Evolutionary conservation across 805 yeast species (phyloP).

Genomic region (Saturnispora zaruensis): DNA sequence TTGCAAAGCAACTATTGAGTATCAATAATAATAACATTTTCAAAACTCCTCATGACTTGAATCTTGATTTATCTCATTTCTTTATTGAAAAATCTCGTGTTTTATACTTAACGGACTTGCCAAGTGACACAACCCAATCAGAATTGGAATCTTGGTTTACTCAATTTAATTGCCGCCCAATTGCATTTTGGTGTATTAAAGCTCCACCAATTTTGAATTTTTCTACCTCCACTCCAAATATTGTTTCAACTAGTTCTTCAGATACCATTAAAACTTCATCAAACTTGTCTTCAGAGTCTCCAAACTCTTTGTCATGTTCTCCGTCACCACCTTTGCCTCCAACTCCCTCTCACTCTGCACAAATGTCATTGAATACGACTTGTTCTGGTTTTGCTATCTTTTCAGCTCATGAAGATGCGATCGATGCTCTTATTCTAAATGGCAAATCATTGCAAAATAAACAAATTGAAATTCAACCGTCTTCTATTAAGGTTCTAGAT

Average conservation of each 20-base stretch:
- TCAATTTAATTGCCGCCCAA: constrained; percentile 76
- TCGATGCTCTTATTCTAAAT: constrained; percentile 67
- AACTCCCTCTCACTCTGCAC: constrained; percentile 12
- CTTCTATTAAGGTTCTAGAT: constrained; percentile 68
- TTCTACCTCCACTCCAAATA: neutral
- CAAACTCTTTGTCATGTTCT: neutral
- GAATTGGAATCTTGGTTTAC: constrained; percentile 90
- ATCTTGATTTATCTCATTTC: constrained; percentile 64
- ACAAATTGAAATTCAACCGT: constrained; percentile 79
- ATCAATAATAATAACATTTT: constrained; percentile 28
- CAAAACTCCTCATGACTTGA: constrained; percentile 67
- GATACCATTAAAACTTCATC: constrained; percentile 7
- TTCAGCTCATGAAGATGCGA: constrained; percentile 77
- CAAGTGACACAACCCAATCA: constrained; percentile 80
- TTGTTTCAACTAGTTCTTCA: constrained; percentile 7
- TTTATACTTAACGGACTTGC: constrained; percentile 71
- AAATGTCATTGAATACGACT: constrained; percentile 12
- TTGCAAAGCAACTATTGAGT: neutral
- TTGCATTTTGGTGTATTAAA: constrained; percentile 76
- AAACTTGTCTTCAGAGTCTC: neutral
- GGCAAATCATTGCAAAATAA: constrained; percentile 68
- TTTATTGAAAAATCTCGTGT: constrained; percentile 66
- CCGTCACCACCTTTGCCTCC: neutral
- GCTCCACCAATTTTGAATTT: constrained; percentile 1
- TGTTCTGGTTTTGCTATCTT: constrained; percentile 80